phyloP scores from a whole-genome alignment of 2,329 filamentous ascomycete genomes.

The Claviceps sp. region DNA sequence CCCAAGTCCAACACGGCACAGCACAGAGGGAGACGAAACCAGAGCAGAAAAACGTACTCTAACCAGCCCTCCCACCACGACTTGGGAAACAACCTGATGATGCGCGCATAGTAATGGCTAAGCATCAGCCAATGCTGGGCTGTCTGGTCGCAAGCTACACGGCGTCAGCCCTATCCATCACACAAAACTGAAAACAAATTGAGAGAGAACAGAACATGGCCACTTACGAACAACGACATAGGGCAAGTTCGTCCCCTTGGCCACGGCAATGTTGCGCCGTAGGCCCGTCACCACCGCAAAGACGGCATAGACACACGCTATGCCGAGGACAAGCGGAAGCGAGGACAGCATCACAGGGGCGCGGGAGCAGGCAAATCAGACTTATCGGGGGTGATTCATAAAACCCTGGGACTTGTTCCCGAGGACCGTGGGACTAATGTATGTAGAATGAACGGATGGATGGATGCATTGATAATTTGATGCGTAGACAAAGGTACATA shows the following conservation, averaged over 20 bases:
- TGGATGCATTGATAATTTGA: too few species aligned
- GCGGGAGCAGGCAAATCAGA: too few species aligned
- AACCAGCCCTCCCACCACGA: slow-evolving; percentile 44
- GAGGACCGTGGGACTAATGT: too few species aligned
- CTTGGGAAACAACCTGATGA: slow-evolving; percentile 41
- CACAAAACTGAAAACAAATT: neutral
- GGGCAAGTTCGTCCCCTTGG: slow-evolving; percentile 36
- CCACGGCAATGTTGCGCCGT: slow-evolving; percentile 31
- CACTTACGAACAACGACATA: slow-evolving; percentile 41
- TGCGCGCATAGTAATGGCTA: slow-evolving; percentile 36
- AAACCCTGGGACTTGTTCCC: too few species aligned
- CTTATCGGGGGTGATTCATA: too few species aligned
- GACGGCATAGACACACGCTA: slow-evolving; percentile 17
- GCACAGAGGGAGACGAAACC: neutral
- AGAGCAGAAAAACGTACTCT: slow-evolving; percentile 27
- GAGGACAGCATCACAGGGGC: neutral
- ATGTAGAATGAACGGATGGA: too few species aligned
- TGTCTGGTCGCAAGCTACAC: slow-evolving; percentile 1
- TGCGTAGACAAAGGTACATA: too few species aligned
- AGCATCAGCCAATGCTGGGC: slow-evolving; percentile 22
- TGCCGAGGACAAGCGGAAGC: slow-evolving; percentile 17
- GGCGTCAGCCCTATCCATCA: neutral
- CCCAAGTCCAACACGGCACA: too few species aligned
- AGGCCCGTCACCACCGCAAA: slow-evolving; percentile 22
- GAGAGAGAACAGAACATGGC: neutral